Evolutionary conservation across 2,329 filamentous ascomycete genomes (phyloP), one percentile per base, ranked within the genome.

Genomic region (Stemphylium vesicarium): DNA sequence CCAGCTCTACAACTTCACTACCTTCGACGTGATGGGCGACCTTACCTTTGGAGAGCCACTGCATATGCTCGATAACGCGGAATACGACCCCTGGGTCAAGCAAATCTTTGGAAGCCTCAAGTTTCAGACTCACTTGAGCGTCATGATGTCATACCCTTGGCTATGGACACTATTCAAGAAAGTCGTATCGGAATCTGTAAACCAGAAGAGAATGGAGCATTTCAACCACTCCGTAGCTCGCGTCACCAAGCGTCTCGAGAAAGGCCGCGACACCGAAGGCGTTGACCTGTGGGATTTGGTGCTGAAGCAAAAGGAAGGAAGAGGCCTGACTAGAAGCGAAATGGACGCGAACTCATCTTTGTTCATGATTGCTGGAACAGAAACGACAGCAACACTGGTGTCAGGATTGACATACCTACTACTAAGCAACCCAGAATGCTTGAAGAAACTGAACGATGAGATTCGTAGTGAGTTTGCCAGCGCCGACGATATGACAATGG

Each of bases 371-470:
- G 80, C 78, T 2, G 79, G 79, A 1, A 77, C 75, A 16, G 79
- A 82, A 50, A 81, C 80, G 0, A 77, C 78, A 0, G 79, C 79
- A 0, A 79, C 74, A 0, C 45, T 76, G 7, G 62, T 81, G 1
- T 72, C 69, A 7, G 79, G 77, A 4, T 43, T 75, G 8, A 76
- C 73, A 0, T 80, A 65, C 49, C 49, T 69, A 12, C 64, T 79
- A 0, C 56, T 77, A 6, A 65, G 56, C 22, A 69, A 76, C 16
- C 59, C 69, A 0, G 57, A 56, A 1, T 59, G 50, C 7, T 60
- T 75, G 63, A 43, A 60, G 12, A 67, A 67, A 20, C 46, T 77
- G 0, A 56, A 53, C n/a, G 41, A 63, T 0, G 75, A 75, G 53
- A 61, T 75, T 26, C 65, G 74, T 11, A 37, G 41, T 10, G 44